phyloP scores from a whole-genome alignment of 2,329 filamentous ascomycete genomes.

The Ophidiomyces ophidiicola region DNA sequence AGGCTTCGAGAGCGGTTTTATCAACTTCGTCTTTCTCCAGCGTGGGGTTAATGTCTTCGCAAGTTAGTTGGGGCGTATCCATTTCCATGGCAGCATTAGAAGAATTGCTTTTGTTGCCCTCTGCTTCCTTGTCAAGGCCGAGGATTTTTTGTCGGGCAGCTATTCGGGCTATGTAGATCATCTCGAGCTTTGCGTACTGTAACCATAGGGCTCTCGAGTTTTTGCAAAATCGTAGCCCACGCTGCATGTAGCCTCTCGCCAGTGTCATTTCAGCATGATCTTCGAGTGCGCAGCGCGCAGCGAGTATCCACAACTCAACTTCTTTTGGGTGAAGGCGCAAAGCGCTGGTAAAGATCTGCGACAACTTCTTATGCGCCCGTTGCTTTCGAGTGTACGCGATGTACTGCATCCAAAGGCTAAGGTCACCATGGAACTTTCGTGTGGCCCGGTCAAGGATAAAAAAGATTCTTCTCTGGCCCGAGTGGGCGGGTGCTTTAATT shows the following conservation, averaged over 20 bases:
- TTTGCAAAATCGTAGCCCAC: conserved; percentile 81
- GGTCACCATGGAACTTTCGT: conserved; percentile 67
- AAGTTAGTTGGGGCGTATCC: conserved; percentile 48
- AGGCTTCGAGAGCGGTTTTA: conserved; percentile 47
- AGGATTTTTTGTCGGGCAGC: conserved; percentile 58
- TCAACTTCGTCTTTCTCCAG: conserved; percentile 43
- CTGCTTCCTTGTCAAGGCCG: conserved; percentile 42
- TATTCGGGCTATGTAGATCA: conserved; percentile 80
- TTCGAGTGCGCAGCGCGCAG: conserved; percentile 68
- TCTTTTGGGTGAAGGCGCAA: conserved; percentile 78
- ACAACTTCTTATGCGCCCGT: conserved; percentile 50
- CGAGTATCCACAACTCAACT: conserved; percentile 68
- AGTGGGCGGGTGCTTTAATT: conserved; percentile 57
- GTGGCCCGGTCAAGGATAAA: conserved; percentile 81
- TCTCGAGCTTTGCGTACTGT: conserved; percentile 81
- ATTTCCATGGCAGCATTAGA: conserved; percentile 37
- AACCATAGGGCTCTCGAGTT: conserved; percentile 64
- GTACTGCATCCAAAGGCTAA: conserved; percentile 80
- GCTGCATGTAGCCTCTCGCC: conserved; percentile 74
- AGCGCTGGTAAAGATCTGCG: conserved; percentile 51
- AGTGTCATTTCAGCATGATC: conserved; percentile 74
- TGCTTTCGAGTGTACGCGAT: conserved; percentile 64
- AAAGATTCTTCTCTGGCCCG: conserved; percentile 71
- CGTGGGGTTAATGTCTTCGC: conserved; percentile 49
- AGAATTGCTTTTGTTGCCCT: conserved; percentile 29